Evolutionary conservation across 148 eudicot genomes (phyloP).

Genomic region (Nepenthes mirabilis): DNA sequence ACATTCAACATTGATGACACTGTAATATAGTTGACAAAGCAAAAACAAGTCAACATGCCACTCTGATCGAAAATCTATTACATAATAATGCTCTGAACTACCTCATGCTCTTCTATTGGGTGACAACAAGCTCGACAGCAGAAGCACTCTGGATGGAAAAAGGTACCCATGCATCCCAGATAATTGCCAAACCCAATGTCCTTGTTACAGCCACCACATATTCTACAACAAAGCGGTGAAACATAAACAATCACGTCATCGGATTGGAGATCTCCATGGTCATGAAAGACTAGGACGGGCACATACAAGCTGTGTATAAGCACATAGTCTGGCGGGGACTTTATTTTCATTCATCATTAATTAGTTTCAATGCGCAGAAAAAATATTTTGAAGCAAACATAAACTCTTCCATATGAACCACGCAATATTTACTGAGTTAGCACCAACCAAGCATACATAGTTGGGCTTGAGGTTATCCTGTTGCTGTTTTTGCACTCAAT

Average conservation of each 20-base stretch:
- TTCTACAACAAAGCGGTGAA: slow-evolving; percentile 28
- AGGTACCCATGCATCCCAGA: slow-evolving; percentile 89
- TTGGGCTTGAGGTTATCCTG: too few species aligned
- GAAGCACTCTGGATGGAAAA: slow-evolving; percentile 87
- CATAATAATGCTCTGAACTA: slow-evolving; percentile 9
- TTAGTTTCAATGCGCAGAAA: too few species aligned
- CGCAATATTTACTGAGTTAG: too few species aligned
- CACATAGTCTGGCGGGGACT: too few species aligned
- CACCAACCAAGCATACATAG: too few species aligned
- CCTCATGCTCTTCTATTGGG: slow-evolving; percentile 93
- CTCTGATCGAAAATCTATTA: too few species aligned
- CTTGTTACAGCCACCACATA: slow-evolving; percentile 77
- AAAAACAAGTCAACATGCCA: too few species aligned
- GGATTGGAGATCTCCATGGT: slow-evolving; percentile 1
- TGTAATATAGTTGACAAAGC: too few species aligned
- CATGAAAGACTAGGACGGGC: not conserved
- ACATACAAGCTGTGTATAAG: not conserved
- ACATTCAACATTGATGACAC: not conserved
- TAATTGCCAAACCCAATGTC: slow-evolving; percentile 78
- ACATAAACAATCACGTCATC: not conserved
- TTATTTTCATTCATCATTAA: too few species aligned
- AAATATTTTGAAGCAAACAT: too few species aligned
- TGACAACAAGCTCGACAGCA: slow-evolving; percentile 65
- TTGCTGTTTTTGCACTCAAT: too few species aligned
- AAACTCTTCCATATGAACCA: too few species aligned